phyloP scores from a whole-genome alignment of 345 rosid genomes.

The Raphanus sativus region DNA sequence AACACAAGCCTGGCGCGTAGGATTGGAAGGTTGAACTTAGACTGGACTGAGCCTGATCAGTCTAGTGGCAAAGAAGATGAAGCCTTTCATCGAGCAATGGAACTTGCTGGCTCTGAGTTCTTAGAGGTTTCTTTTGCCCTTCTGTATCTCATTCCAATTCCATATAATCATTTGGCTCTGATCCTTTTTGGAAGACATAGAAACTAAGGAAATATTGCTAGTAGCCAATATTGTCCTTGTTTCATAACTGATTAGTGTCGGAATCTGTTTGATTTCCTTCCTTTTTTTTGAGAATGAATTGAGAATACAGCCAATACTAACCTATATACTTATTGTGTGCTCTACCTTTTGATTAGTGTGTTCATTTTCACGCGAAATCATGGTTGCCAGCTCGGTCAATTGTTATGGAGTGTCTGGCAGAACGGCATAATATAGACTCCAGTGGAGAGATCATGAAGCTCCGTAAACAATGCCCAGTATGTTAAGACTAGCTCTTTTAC shows the following conservation, averaged over 20 bases:
- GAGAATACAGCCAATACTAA: not conserved
- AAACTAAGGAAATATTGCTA: not conserved
- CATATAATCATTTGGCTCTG: not conserved
- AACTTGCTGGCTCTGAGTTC: slow-evolving; percentile 72
- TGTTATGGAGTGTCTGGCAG: slow-evolving; percentile 64
- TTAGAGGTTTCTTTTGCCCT: slow-evolving; percentile 44
- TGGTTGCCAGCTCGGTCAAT: slow-evolving; percentile 90
- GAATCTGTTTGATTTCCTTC: slow-evolving; percentile 1
- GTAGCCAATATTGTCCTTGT: too few species aligned
- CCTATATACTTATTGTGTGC: too few species aligned
- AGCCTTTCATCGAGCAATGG: slow-evolving; percentile 74
- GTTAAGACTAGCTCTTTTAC: too few species aligned
- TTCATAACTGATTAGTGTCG: too few species aligned
- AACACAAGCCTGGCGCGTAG: slow-evolving; percentile 65
- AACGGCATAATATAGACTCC: slow-evolving; percentile 53
- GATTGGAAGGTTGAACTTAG: slow-evolving; percentile 79
- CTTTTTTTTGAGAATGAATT: not conserved
- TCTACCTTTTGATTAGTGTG: slow-evolving; percentile 43
- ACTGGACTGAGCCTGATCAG: slow-evolving; percentile 82
- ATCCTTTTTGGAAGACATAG: not conserved
- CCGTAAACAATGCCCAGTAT: slow-evolving; percentile 69
- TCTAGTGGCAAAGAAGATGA: slow-evolving; percentile 72
- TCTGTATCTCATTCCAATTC: not conserved
- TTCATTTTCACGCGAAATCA: slow-evolving; percentile 65
- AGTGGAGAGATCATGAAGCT: slow-evolving; percentile 82